A percentile compares a stretch with the other conserved stretches of the same genome.
Conservation (phyloP, 2,329 filamentous ascomycete genomes). For the Fusarium fujikuroi region DNA sequence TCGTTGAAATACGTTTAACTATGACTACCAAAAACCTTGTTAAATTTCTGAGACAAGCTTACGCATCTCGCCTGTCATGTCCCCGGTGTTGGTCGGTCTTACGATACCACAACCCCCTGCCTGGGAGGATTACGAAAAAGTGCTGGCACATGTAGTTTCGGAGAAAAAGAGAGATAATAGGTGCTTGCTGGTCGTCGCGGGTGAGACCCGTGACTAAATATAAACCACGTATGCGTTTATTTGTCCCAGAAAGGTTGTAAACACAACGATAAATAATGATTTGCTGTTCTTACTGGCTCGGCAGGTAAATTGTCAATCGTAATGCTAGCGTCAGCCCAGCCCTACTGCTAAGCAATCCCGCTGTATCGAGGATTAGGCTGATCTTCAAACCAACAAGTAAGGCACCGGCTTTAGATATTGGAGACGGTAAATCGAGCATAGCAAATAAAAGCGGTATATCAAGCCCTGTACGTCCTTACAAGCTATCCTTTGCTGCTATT, state of each 20-base stretch:
- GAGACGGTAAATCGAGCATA: background rate
- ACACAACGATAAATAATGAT: background rate
- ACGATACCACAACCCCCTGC: background rate
- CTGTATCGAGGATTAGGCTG: background rate
- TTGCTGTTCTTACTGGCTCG: background rate
- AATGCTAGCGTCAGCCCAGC: background rate
- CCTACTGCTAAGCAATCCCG: background rate
- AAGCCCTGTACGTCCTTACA: accelerated
- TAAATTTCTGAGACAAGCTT: background rate
- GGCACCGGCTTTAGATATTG: background rate
- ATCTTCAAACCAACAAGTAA: too few species aligned
- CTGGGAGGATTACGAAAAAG: accelerated
- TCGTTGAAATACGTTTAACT: accelerated
- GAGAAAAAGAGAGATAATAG: background rate
- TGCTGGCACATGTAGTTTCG: background rate
- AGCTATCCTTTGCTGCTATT: background rate
- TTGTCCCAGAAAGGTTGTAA: background rate
- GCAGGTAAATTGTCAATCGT: background rate
- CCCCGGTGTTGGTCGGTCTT: background rate
- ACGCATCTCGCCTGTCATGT: background rate
- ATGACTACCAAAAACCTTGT: accelerated
- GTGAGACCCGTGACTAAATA: background rate
- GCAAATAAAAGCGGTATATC: too few species aligned
- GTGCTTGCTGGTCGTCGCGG: accelerated
- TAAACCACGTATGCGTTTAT: too few species aligned